Evolutionary conservation across 768 basidiomycete species (phyloP), one percentile per base, ranked within the genome.

Genomic region (Lactarius evosmus): DNA sequence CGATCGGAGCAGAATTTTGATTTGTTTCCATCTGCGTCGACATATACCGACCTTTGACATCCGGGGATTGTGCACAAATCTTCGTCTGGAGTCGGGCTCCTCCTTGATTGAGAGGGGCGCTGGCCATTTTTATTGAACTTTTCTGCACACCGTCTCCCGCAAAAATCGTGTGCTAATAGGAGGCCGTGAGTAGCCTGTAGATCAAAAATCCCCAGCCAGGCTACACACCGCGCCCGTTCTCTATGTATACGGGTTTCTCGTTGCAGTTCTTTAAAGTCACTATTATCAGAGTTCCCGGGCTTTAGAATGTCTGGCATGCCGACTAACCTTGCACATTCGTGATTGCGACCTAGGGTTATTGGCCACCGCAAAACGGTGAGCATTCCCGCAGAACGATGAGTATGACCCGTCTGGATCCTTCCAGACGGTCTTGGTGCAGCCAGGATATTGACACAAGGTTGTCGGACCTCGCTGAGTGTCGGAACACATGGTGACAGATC

Each of bases 331-430:
- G 58, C 69, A 70, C 29, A 50, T 53, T 36, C n/a, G 38, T 22
- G 38, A 36, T 14, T 17, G 54, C 8, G 57, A 56, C 12, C 46
- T 46, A 3, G 56, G 53, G 29, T 60, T 53, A 19, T 27, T 51
- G 14, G 53, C 60, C 58, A 70, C 67, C 2, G 69, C 69, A 9
- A 60, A 32, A n/a, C 66, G 58, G 40, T 70, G 69, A 9, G 60
- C 46, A 25, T 58, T 70, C 17, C 69, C 63, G 41, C 69, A 70
- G 55, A 46, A 70, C 25, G 66, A 62, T 17, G 69, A 70, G 52
- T 61, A 70, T 19, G 69, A 70, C 22, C 69, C 69, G n/a, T 70
- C 69, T 12, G 69, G 69, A 41, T 67, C 69, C 36, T 34, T 22
- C 66, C 69, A 70, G 34, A 70, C 69, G 2, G 56, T 0, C 66